Conservation (phyloP, 441 rosid genomes). For the Croton laevigatus region DNA sequence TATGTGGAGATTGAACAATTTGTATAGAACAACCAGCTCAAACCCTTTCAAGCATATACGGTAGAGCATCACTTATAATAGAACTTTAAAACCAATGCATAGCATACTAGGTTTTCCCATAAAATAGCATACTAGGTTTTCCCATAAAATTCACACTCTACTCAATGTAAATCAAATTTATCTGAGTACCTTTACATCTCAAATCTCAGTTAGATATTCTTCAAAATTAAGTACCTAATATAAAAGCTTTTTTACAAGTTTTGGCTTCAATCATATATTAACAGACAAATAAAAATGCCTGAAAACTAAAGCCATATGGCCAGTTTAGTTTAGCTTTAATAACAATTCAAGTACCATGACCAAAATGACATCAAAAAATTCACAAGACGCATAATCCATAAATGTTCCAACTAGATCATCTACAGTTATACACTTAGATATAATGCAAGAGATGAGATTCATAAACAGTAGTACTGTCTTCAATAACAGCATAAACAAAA, state of each 20-base stretch:
- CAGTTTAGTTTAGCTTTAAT: not conserved
- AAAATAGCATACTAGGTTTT: no score
- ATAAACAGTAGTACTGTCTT: not conserved
- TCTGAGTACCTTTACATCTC: no score
- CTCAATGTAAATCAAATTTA: not conserved
- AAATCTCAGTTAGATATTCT: no score
- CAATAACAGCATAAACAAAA: not conserved
- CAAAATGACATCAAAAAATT: no score
- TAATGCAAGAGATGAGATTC: not conserved
- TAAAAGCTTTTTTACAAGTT: not conserved
- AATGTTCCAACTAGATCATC: not conserved
- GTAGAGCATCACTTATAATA: no score
- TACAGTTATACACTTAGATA: not conserved
- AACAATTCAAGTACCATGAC: not conserved
- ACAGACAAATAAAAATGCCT: not conserved
- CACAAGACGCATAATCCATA: not conserved
- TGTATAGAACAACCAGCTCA: not conserved
- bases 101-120: no score
- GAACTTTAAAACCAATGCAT: no score
- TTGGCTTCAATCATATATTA: not conserved
- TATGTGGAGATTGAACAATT: no score
- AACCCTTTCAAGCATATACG: no score
- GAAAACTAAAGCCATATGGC: not conserved
- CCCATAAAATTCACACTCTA: not conserved
- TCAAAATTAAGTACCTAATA: no score